Evolutionary conservation across 2,329 filamentous ascomycete species (phyloP).

Genomic region (Fusarium continuum): DNA sequence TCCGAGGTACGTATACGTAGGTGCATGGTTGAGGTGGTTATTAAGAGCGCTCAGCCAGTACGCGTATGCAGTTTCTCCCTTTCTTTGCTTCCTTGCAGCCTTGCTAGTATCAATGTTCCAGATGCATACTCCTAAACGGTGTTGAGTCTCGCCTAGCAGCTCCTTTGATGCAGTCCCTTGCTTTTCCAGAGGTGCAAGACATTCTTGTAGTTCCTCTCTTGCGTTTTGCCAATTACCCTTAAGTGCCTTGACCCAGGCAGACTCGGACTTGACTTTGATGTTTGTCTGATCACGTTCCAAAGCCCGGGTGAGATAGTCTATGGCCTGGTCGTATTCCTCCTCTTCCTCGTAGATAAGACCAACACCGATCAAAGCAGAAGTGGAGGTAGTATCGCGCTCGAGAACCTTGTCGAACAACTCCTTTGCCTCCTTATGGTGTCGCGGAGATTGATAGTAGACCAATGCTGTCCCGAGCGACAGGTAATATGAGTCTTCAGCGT

Average conservation of each 20-base stretch:
- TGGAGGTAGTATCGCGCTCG: slow-evolving; percentile 77
- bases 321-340: slow-evolving; percentile 83
- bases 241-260: slow-evolving; percentile 90
- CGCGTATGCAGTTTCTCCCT: slow-evolving; percentile 75
- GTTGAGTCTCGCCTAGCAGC: slow-evolving; percentile 84
- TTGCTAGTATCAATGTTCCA: slow-evolving; percentile 85
- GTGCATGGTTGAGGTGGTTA: slow-evolving; percentile 86
- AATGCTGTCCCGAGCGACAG: slow-evolving; percentile 85
- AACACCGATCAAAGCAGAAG: slow-evolving; percentile 84
- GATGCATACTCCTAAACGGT: slow-evolving; percentile 85
- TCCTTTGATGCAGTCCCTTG: slow-evolving; percentile 67
- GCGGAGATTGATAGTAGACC: slow-evolving; percentile 88
- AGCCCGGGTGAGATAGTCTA: slow-evolving; percentile 81
- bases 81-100: slow-evolving; percentile 79
- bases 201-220: slow-evolving; percentile 74
- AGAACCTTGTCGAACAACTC: slow-evolving; percentile 85
- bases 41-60: slow-evolving; percentile 86
- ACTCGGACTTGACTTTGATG: slow-evolving; percentile 81
- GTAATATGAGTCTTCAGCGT: slow-evolving; percentile 78
- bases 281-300: slow-evolving; percentile 77
- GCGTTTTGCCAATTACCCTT: slow-evolving; percentile 78
- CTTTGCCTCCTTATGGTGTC: slow-evolving; percentile 89
- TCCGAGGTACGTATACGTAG: slow-evolving; percentile 90
- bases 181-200: slow-evolving; percentile 70
- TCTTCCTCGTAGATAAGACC: slow-evolving; percentile 94